Conservation (phyloP, 2,329 filamentous ascomycete species). For the Microdochium bolleyi region DNA sequence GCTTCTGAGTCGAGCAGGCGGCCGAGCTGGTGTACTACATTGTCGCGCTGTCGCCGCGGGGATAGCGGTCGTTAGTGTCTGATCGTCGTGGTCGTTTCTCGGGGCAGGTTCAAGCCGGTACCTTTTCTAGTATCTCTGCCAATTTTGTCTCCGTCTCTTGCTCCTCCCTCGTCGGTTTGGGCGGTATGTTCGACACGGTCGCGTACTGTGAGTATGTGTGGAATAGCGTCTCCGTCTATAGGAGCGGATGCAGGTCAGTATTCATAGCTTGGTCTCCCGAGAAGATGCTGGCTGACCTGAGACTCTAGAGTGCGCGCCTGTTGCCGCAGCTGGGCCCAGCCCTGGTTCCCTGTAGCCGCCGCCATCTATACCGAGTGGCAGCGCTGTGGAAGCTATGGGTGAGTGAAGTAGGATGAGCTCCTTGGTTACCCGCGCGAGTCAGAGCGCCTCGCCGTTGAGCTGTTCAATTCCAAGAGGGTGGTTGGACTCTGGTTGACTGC, state of each 20-base stretch:
- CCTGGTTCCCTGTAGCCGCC: conserved; percentile 45
- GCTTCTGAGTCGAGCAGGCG: conserved; percentile 92
- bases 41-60: conserved; percentile 57
- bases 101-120: conserved; percentile 23
- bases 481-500: too few species aligned
- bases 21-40: conserved; percentile 70
- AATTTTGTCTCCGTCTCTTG: conserved; percentile 70
- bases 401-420: background rate
- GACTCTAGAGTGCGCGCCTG: conserved; percentile 84
- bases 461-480: too few species aligned
- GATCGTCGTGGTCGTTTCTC: background rate
- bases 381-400: background rate
- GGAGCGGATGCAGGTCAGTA: background rate
- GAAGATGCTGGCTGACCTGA: conserved; percentile 53
- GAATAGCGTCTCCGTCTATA: conserved; percentile 74
- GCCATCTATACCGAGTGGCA: conserved; percentile 31
- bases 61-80: background rate
- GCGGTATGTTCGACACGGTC: conserved; percentile 67
- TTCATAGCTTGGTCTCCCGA: background rate
- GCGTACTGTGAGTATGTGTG: conserved; percentile 89
- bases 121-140: conserved; percentile 77
- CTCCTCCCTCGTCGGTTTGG: conserved; percentile 82
- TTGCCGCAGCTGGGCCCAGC: conserved; percentile 92
- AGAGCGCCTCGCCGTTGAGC: background rate
- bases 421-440: background rate